Evolutionary conservation across 371 early-diverging fungal genomes (phyloP).

Genomic region (Mucor indicus): DNA sequence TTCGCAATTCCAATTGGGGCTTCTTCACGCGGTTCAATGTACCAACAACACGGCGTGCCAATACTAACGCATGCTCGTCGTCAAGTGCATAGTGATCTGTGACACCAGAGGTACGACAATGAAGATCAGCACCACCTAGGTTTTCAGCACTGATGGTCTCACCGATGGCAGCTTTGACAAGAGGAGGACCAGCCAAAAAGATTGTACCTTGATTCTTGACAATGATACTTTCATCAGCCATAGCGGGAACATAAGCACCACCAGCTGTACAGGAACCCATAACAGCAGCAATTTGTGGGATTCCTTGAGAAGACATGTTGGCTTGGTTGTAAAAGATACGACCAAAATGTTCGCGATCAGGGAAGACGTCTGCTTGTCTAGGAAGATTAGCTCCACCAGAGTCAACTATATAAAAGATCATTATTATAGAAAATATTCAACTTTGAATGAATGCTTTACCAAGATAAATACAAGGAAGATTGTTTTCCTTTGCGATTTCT

Average conservation of each 20-base stretch:
- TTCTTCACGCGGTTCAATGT: slow-evolving; percentile 80
- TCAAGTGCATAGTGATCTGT: slow-evolving; percentile 93
- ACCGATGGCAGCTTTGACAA: slow-evolving; percentile 97
- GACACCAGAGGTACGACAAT: slow-evolving; percentile 93
- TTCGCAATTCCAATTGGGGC: slow-evolving; percentile 46
- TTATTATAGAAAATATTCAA: neutral
- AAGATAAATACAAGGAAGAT: slow-evolving; percentile 93
- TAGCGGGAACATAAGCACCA: slow-evolving; percentile 98
- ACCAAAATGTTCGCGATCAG: slow-evolving; percentile 97
- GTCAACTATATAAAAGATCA: no score
- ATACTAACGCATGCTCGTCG: slow-evolving; percentile 90
- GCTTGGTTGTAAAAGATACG: slow-evolving; percentile 95
- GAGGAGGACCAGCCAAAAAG: slow-evolving; percentile 95
- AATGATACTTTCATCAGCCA: slow-evolving; percentile 98
- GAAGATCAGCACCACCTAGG: slow-evolving; percentile 96
- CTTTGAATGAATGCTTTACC: slow-evolving; percentile 37
- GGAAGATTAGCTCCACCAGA: slow-evolving; percentile 98
- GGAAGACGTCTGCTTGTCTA: slow-evolving; percentile 94
- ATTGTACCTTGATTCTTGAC: slow-evolving; percentile 96
- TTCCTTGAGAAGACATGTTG: slow-evolving; percentile 85
- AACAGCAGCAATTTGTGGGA: slow-evolving; percentile 96
- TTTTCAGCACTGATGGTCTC: slow-evolving; percentile 94
- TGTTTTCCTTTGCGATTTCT: slow-evolving; percentile 94
- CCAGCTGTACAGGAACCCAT: slow-evolving; percentile 98
- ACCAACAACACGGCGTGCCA: slow-evolving; percentile 85